Base-by-base conservation (phyloP, 1,284 basidiomycete species). In the Takashimella tepidaria region DNA sequence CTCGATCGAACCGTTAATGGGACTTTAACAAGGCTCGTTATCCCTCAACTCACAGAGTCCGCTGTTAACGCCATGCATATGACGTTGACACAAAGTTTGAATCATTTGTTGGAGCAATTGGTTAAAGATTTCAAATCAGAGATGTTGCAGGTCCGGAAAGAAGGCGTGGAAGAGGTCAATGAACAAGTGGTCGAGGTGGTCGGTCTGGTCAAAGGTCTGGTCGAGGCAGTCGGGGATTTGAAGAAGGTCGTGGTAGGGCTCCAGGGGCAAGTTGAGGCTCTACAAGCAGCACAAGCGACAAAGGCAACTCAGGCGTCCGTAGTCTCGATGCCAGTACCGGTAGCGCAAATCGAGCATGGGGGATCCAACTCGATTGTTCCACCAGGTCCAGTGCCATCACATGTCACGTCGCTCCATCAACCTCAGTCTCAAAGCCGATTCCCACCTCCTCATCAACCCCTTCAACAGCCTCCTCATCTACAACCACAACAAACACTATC, bases 61-160 rank as follows among this genome's bases (percentile, higher is more conserved):
- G 58, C 31, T 8, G n/a, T n/a, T n/a, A n/a, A n/a, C n/a, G n/a
- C n/a, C n/a, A n/a, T n/a, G n/a, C 31, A 37, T 16, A 8, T 16
- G 10, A 37, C 31, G 31, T 16, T 37, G 10, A 37, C 31, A 8
- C 31, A 37, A 16, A 37, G 10, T 37, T 37, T 55, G 10, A 55
- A 48, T 4, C 50, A 50, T 19, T 46, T 70, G 10, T 61, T 61
- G 31, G 68, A 71, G 49, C 60, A 62, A 49, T 53, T 73, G 4
- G 51, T 59, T 2, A 19, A 50, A 2, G 70, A 73, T 51, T 50
- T 72, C 44, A 64, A 61, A 54, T 63, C 68, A 5, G 70, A 73
- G 54, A 63, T 72, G 61, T 45, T 68, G 5, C 67, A 71, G 66
- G 58, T 62, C 41, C 58, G 61, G 47, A 62, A 62, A 56, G 58